These are phyloP conservation scores for Salvia sclarea DNA, from an alignment of 305 asterid genomes.

Conservation along the genomic window DNA sequence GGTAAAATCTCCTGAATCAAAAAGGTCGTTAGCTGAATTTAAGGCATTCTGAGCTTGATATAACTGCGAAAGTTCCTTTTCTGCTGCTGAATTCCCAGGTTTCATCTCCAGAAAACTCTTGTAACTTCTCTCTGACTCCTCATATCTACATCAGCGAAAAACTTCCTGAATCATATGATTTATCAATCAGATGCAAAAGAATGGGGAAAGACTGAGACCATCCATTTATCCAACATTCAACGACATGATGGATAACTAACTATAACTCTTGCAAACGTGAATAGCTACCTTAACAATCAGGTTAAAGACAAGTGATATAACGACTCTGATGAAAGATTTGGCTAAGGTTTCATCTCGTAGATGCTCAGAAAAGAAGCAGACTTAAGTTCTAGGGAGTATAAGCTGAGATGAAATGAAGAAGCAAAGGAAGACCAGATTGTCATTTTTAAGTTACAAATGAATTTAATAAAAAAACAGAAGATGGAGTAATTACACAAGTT, in stretches of 20 bases:
- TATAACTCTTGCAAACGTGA: not conserved
- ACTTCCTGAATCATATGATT: constrained; percentile 47
- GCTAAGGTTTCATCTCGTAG: not conserved
- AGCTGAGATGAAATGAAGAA: not conserved
- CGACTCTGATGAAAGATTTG: not conserved
- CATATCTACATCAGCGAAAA: constrained; percentile 77
- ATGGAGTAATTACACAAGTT: not conserved
- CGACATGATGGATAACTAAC: constrained; percentile 3
- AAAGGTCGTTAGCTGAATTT: constrained; percentile 62
- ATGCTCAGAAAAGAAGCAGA: not conserved
- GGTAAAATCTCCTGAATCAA: constrained; percentile 63
- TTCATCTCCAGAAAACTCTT: constrained; percentile 74
- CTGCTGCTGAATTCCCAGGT: constrained; percentile 74
- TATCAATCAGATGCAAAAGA: constrained; percentile 33
- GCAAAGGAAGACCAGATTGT: not conserved
- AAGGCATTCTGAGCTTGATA: constrained; percentile 76
- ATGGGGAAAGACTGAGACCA: not conserved
- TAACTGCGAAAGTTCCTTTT: constrained; percentile 85
- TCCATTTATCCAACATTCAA: constrained; percentile 1
- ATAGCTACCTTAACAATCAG: not conserved
- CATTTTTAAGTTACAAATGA: not conserved
- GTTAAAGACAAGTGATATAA: not conserved
- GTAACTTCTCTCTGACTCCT: constrained; percentile 84
- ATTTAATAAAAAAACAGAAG: not conserved
- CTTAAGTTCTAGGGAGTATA: not conserved